Conservation (phyloP, 768 basidiomycete species). For the Gymnopilus junonius region DNA sequence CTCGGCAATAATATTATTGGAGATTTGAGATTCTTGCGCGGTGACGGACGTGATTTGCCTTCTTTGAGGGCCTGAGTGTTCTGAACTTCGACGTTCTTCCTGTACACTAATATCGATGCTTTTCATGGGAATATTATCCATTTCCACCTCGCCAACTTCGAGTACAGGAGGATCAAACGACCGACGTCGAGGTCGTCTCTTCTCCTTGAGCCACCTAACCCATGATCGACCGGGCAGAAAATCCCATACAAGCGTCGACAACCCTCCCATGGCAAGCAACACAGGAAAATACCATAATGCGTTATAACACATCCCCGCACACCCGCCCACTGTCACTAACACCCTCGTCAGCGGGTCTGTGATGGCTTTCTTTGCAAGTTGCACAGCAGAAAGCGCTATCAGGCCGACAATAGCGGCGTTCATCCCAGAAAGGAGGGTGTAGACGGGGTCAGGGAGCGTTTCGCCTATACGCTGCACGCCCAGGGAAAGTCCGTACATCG, state of each 20-base stretch:
- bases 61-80: background rate
- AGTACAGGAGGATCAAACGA: conserved; percentile 9
- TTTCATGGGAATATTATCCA: conserved; percentile 16
- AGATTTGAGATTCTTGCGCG: background rate
- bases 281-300: conserved; percentile 57
- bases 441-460: conserved; percentile 46
- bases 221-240: conserved; percentile 19
- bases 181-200: background rate
- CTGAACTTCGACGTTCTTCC: background rate
- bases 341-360: conserved; percentile 48
- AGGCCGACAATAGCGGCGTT: conserved; percentile 59
- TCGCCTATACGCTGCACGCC: conserved; percentile 46
- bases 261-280: conserved; percentile 45
- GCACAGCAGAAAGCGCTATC: conserved; percentile 53
- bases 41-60: conserved; percentile 4
- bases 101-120: too few species aligned
- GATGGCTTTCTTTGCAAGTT: conserved; percentile 47
- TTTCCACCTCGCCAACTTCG: background rate
- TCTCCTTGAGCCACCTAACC: background rate
- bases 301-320: conserved; percentile 52
- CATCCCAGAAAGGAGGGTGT: conserved; percentile 53
- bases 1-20: too few species aligned
- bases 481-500: conserved; percentile 50
- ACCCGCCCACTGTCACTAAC: conserved; percentile 46
- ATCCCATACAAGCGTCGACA: conserved; percentile 45